Evolutionary conservation across 306 rosid species (phyloP), one percentile per base, ranked within the genome.

Genomic region (Quercus aquifolioides): DNA sequence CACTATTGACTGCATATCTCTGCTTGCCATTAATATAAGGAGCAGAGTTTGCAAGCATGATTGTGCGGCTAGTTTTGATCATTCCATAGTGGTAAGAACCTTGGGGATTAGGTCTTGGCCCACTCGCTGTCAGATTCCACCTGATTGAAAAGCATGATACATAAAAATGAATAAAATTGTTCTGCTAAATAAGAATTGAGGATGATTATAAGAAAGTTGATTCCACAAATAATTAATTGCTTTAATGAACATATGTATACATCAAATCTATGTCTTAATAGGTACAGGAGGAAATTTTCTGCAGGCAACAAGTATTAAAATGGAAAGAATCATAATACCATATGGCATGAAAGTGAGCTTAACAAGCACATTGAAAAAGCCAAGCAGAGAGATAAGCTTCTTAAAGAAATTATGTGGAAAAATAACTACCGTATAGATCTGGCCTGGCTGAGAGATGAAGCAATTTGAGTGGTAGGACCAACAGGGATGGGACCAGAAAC

Each of bases 51-150:
- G 88, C 91, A 28, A 95, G 91, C 91, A 90, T 71, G 79, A 95
- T 92, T 31, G 98, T 95, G 67, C 92, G 85, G 31, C 77, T 83
- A 0, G 98, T 94, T 8, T 86, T 86, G 83, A 95, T 91, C 91
- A 89, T 31, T 55, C 99, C 99, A 68, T 94, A 94, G 84, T 84
- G 95, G 89, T 94, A 94, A 18, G 99, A 94, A 56, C 99, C 99
- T 84, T 94, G 99, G 25, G 99, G 99, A 68, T 94, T 94, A 20
- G 99, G 99, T 77, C 99, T 91, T 21, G 99, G 99, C 31, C 99
- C 99, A 70, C 99, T 95, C 15, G 99, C 99, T 21, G 98, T 90
- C 80, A 92, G 87, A 69, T 95, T 91, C 92, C 94, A 78, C 7
- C 98, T 92, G 92, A 73, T 83, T 76, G 15, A 8, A 74, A 19